phyloP scores from a whole-genome alignment of 495 filamentous ascomycete species.

The Trichoderma asperelloides region DNA sequence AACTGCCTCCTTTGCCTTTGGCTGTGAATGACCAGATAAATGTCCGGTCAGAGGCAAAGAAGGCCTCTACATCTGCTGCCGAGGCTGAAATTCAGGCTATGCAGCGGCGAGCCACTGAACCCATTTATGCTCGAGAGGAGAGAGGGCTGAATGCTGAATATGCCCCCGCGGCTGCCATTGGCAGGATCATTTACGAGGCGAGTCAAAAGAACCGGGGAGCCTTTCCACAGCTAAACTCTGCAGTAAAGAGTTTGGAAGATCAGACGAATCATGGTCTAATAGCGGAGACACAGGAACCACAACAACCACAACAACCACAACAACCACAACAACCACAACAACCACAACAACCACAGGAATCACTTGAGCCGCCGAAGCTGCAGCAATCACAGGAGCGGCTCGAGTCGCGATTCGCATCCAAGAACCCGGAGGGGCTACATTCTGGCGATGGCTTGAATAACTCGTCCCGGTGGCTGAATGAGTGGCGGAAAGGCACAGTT shows the following conservation, averaged over 20 bases:
- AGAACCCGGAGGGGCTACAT: constrained; percentile 29
- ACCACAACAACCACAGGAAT: background rate
- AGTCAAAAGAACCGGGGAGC: background rate
- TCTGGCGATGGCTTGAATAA: constrained; percentile 37
- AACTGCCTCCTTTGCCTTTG: background rate
- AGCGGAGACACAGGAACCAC: background rate
- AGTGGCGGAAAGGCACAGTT: constrained; percentile 49
- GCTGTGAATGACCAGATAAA: constrained; percentile 10
- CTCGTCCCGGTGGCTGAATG: constrained; percentile 40
- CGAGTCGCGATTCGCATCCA: constrained; percentile 28
- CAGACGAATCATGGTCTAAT: constrained; percentile 1
- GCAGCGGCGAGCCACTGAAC: background rate
- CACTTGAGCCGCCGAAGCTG: background rate
- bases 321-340: background rate
- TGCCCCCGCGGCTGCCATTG: constrained; percentile 4
- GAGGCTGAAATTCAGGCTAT: background rate
- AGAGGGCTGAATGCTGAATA: background rate
- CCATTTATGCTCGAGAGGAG: background rate
- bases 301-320: background rate
- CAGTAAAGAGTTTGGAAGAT: background rate
- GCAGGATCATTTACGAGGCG: constrained; percentile 8
- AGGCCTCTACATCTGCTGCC: background rate
- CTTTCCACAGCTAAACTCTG: background rate
- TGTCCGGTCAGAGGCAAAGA: background rate
- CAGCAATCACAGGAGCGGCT: background rate